These are phyloP conservation scores for Meyerozyma athensensis DNA, from an alignment of 1,139 yeast species.

Conservation along the genomic window DNA sequence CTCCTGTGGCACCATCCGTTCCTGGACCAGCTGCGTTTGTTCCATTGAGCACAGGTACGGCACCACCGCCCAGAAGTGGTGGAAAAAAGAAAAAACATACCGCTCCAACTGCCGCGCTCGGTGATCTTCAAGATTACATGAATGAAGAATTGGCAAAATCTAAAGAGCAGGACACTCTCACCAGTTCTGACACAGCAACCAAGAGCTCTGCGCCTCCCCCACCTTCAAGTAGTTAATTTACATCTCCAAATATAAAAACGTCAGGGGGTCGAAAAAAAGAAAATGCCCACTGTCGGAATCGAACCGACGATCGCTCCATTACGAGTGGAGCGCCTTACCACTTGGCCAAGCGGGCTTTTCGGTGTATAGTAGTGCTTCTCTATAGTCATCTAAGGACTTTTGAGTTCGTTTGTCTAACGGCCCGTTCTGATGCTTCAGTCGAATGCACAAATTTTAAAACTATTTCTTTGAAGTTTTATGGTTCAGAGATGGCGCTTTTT, in stretches of 20 bases:
- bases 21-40: slow-evolving; percentile 4
- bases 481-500: slow-evolving; percentile 20
- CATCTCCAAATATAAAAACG: not conserved
- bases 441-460: too few species aligned
- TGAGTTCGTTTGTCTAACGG: too few species aligned
- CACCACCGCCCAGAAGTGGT: slow-evolving; percentile 18
- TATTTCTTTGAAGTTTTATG: too few species aligned
- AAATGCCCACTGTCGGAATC: slow-evolving; percentile 49
- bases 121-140: slow-evolving; percentile 38
- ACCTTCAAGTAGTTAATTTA: not conserved
- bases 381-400: too few species aligned
- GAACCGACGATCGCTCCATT: slow-evolving; percentile 56
- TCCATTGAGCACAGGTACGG: slow-evolving; percentile 11
- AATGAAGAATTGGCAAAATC: slow-evolving; percentile 44
- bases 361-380: slow-evolving; percentile 1
- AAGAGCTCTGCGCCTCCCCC: slow-evolving; percentile 27
- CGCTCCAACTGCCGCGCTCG: slow-evolving; percentile 18
- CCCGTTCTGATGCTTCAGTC: too few species aligned
- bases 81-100: slow-evolving; percentile 29
- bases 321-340: slow-evolving; percentile 56
- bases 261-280: slow-evolving; percentile 11
- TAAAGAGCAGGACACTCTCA: slow-evolving; percentile 28
- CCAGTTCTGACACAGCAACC: slow-evolving; percentile 9
- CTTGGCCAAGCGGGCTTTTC: slow-evolving; percentile 47
- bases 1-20: slow-evolving; percentile 9